Base-by-base conservation (phyloP, 345 rosid genomes). In the Clarkia xantiana region DNA sequence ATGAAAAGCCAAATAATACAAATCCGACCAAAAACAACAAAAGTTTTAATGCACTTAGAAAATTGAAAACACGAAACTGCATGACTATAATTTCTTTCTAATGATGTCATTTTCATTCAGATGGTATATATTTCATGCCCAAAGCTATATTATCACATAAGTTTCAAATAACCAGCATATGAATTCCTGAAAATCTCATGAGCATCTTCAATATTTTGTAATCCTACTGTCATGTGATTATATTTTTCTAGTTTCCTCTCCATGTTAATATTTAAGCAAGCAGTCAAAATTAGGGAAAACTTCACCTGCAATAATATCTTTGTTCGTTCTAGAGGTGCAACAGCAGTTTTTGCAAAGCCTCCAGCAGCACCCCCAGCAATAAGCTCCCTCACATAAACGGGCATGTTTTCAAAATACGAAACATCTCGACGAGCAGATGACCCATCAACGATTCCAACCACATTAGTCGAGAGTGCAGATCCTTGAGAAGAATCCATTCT, bases 361-460 rank as follows among this genome's bases (percentile, higher is more conserved):
- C 96, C 96, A n/a, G 94, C 97, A 70, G 82, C 86, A 29, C 88
- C 97, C 6, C 96, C 96, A 39, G 94, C 94, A 47, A 90, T 78
- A 54, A 86, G 89, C 58, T 85, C 94, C 68, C 76, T 81, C 1
- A 76, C 89, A 53, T 76, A 77, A 54, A 86, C 75, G 20, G 97
- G 97, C 70, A 86, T 29, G 50, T 62, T 51, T 64, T 90, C 93
- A 34, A 75, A 13, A 49, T 47, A 63, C 7, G 76, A 66, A 56
- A 75, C 63, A 40, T 70, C 64, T 49, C 47, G 23, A n/a, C 49
- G 49, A 0, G 76, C 42, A 0, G 84, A 56, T 2, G 89, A 71
- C 44, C 77, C 76, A 47, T 81, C 82, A 13, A 79, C 86, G 44
- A 90, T 66, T 14, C 68, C 74, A 38, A 81, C 76, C 75, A 79